Evolutionary conservation across 164 flowering plant species (phyloP).

Genomic region (Cinnamomum chago): DNA sequence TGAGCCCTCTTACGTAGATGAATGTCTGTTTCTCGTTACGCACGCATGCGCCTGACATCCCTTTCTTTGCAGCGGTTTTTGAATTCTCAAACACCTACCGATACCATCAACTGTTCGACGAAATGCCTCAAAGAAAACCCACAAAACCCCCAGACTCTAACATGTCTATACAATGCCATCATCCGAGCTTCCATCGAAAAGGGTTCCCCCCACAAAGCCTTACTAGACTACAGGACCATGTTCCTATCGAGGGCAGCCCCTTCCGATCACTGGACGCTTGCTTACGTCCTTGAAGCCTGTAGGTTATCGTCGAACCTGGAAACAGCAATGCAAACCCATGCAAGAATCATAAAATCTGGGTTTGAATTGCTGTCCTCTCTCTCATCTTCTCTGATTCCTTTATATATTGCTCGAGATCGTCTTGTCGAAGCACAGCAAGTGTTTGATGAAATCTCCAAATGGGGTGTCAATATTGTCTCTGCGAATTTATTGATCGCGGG

Average conservation of each 20-base stretch:
- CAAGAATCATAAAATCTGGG: conserved; percentile 42
- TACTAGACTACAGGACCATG: conserved; percentile 15
- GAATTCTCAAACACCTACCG: not conserved
- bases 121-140: conserved; percentile 16
- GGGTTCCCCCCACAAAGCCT: conserved; percentile 26
- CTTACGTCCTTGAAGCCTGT: conserved; percentile 24
- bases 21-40: not conserved
- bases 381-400: conserved; percentile 31
- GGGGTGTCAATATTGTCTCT: conserved; percentile 24
- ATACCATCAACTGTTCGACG: conserved; percentile 10
- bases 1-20: no score
- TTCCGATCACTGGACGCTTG: conserved; percentile 15
- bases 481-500: conserved; percentile 38
- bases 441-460: conserved; percentile 26
- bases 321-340: conserved; percentile 8
- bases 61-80: not conserved
- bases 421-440: conserved; percentile 24
- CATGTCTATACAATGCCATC: conserved; percentile 8
- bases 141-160: not conserved
- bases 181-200: conserved; percentile 28
- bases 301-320: conserved; percentile 6
- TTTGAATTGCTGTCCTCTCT: conserved; percentile 34
- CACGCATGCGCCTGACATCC: not conserved
- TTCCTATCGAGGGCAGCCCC: not conserved
- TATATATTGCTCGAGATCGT: conserved; percentile 26